Percentiles rank a stretch among this genome's conserved stretches.
These are phyloP conservation scores for Aspergillus pseudoglaucus DNA, from an alignment of 2,329 filamentous ascomycete species.

Conservation along the genomic window DNA sequence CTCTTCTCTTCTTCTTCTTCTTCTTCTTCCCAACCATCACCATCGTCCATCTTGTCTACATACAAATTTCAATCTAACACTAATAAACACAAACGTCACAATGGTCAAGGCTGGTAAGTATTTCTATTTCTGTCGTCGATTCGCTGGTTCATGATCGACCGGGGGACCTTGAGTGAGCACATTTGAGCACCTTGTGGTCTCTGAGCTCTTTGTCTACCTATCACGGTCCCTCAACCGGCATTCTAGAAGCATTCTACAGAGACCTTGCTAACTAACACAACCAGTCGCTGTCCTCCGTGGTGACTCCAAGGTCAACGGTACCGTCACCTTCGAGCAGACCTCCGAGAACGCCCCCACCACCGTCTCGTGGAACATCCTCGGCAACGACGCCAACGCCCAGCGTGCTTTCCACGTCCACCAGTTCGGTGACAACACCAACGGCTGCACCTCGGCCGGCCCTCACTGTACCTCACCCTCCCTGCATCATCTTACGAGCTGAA, in stretches of 20 bases:
- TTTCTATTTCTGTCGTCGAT: constrained; percentile 9
- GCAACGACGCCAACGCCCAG: constrained; percentile 90
- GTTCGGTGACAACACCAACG: constrained; percentile 99
- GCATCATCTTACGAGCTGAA: not conserved
- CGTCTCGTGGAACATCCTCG: constrained; percentile 85
- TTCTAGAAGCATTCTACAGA: not conserved
- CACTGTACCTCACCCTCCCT: constrained; percentile 64
- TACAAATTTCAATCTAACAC: constrained; percentile 15
- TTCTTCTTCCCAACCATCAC: constrained; percentile 5
- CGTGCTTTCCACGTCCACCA: constrained; percentile 98
- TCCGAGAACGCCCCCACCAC: constrained; percentile 75
- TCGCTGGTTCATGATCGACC: constrained; percentile 22
- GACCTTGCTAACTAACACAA: constrained; percentile 3
- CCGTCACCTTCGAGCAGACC: constrained; percentile 90
- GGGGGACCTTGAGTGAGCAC: constrained; percentile 34
- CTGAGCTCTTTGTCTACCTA: constrained; percentile 20
- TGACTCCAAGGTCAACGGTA: constrained; percentile 92
- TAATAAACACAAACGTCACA: constrained; percentile 57
- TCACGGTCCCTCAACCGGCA: constrained; percentile 14
- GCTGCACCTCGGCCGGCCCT: constrained; percentile 95
- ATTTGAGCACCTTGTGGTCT: constrained; percentile 36
- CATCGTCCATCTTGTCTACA: too few relatives aligned
- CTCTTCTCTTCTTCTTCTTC: constrained; percentile 11
- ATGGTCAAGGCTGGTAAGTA: constrained; percentile 97
- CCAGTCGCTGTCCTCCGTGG: constrained; percentile 93